phyloP scores from a whole-genome alignment of 2,329 filamentous ascomycete genomes.

The Cyphellophora europaea region DNA sequence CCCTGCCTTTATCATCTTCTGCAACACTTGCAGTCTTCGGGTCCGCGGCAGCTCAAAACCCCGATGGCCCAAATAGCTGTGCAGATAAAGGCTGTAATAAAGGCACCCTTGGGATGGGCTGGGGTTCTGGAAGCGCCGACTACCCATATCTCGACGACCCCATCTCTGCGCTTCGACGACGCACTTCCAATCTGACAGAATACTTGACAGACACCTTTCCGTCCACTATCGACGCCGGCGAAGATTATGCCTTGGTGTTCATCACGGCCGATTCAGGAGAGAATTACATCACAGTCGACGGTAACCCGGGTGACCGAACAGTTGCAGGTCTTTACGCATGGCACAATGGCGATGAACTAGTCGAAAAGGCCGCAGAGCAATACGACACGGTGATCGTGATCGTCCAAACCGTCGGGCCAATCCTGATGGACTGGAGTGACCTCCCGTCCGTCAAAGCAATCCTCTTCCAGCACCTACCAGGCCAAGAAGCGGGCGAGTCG shows the following conservation, averaged over 20 bases:
- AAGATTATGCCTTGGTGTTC: no score
- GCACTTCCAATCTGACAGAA: no score
- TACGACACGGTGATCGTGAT: constrained; percentile 46
- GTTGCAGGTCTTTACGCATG: constrained; percentile 30
- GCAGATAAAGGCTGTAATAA: constrained; percentile 58
- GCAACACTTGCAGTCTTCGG: constrained; percentile 44
- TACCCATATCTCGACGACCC: constrained; percentile 64
- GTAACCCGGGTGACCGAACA: constrained; percentile 44
- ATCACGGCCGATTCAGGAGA: constrained; percentile 46
- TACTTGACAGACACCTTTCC: no score
- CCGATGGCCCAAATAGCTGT: constrained; percentile 40
- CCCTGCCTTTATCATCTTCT: no score
- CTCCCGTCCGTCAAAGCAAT: constrained; percentile 72
- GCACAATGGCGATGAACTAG: constrained; percentile 32
- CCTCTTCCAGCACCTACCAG: constrained; percentile 70
- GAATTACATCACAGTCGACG: constrained; percentile 21
- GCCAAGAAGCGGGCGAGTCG: constrained; percentile 73
- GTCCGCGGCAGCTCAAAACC: constrained; percentile 29
- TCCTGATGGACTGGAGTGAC: constrained; percentile 20
- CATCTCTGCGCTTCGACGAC: no score
- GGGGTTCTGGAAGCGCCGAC: constrained; percentile 66
- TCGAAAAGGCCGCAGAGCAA: constrained; percentile 34
- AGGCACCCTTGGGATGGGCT: constrained; percentile 64
- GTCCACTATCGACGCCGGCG: no score
- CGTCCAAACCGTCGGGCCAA: constrained; percentile 32